Evolutionary conservation across 2,329 filamentous ascomycete genomes (phyloP).

Genomic region (Sarocladium oryzae): DNA sequence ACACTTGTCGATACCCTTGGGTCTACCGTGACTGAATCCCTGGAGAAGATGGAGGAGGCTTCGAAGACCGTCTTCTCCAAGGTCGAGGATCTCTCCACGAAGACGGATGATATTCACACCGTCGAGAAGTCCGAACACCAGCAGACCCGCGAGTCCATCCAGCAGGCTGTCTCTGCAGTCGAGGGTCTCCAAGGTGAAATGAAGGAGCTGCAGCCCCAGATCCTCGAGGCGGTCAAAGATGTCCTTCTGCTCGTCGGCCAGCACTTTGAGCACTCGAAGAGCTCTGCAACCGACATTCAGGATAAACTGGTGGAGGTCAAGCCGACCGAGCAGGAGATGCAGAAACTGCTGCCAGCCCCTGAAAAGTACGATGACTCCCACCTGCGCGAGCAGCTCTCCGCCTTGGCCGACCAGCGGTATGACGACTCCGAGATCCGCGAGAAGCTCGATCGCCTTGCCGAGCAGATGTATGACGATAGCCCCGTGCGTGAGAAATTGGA

Average conservation of each 20-base stretch:
- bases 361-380: conserved; percentile 31
- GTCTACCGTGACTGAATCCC: conserved; percentile 69
- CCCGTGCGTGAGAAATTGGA: conserved; percentile 32
- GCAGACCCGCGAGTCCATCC: conserved; percentile 73
- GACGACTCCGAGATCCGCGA: conserved; percentile 24
- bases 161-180: conserved; percentile 65
- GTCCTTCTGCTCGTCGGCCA: conserved; percentile 76
- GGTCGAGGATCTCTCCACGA: conserved; percentile 71
- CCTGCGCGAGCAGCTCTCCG: conserved; percentile 18
- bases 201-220: conserved; percentile 78
- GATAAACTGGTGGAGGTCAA: conserved; percentile 57
- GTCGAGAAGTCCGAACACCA: conserved; percentile 75
- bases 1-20: conserved; percentile 80
- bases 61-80: conserved; percentile 80
- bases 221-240: conserved; percentile 79
- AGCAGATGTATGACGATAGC: conserved; percentile 53
- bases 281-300: conserved; percentile 48
- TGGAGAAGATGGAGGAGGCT: conserved; percentile 82
- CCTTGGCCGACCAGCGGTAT: conserved; percentile 29
- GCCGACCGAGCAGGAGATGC: conserved; percentile 43
- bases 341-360: conserved; percentile 42
- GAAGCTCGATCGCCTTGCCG: conserved; percentile 23
- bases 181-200: conserved; percentile 73
- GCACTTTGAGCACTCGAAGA: conserved; percentile 83
- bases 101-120: conserved; percentile 67